Conservation (phyloP, 1,284 basidiomycete genomes). For the Sanghuangporus baumii region DNA sequence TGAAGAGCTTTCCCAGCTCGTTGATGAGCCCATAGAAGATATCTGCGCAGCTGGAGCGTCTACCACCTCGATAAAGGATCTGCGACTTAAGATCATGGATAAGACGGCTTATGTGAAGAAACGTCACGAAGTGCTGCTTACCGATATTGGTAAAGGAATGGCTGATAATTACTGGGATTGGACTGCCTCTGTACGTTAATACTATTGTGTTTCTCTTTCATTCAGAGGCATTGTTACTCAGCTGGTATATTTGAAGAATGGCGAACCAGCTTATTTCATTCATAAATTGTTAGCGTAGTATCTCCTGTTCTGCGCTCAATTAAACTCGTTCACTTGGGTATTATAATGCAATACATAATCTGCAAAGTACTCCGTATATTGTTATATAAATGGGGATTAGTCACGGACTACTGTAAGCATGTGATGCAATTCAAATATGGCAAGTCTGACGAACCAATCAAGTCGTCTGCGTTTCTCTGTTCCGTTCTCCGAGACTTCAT, state of each 20-base stretch:
- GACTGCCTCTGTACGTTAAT: slow-evolving; percentile 8
- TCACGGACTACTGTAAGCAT: not conserved
- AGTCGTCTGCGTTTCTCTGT: not conserved
- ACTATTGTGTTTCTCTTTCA: no score
- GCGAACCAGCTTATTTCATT: no score
- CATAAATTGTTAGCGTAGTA: no score
- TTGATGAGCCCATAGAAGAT: slow-evolving; percentile 55
- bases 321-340: no score
- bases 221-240: no score
- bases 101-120: slow-evolving; percentile 42
- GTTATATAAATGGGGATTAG: no score
- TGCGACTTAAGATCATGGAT: slow-evolving; percentile 56
- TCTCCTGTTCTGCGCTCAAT: no score
- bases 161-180: slow-evolving; percentile 37
- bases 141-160: slow-evolving; percentile 48
- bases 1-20: slow-evolving; percentile 54
- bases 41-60: slow-evolving; percentile 11
- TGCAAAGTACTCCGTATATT: no score
- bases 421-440: not conserved
- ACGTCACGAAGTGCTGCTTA: slow-evolving; percentile 46
- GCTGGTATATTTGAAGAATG: no score
- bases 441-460: not conserved
- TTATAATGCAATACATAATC: no score
- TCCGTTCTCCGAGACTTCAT: not conserved
- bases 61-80: slow-evolving; percentile 37